Conservation (phyloP, 805 yeast species). For the Phaffomyces thermotolerans region DNA sequence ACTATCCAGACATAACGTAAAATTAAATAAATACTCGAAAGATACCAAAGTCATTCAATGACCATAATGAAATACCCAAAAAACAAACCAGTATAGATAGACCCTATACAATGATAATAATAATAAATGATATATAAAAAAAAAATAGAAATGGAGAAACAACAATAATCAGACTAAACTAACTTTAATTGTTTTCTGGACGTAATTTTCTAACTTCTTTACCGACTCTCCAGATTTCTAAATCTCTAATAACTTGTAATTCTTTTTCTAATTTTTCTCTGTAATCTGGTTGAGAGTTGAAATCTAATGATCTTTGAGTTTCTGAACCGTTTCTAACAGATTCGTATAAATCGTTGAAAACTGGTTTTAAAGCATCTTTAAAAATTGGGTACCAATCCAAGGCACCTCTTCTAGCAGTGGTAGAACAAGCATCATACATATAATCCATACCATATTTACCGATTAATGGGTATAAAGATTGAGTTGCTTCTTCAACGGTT, state of each 20-base stretch:
- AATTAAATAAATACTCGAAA: conserved; percentile 11
- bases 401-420: conserved; percentile 99
- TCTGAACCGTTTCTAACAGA: conserved; percentile 94
- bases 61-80: conserved; percentile 19
- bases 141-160: not conserved
- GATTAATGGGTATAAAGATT: conserved; percentile 96
- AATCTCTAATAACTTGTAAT: conserved; percentile 85
- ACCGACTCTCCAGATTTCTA: conserved; percentile 99
- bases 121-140: conserved; percentile 8
- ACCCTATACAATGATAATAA: conserved; percentile 5
- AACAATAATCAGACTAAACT: not conserved
- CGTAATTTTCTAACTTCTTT: conserved; percentile 99
- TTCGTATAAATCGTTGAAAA: conserved; percentile 91
- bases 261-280: conserved; percentile 93
- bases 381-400: conserved; percentile 99
- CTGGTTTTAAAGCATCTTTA: conserved; percentile 98
- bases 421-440: conserved; percentile 99
- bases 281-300: conserved; percentile 98
- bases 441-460: conserved; percentile 99
- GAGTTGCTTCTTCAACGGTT: conserved; percentile 99
- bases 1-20: conserved; percentile 18
- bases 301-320: conserved; percentile 96
- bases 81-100: not conserved
- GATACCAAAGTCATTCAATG: conserved; percentile 24
- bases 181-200: conserved; percentile 88